Evolutionary conservation across 352 stramenopile genomes (phyloP).

Genomic region (Phytopythium oedochilum): DNA sequence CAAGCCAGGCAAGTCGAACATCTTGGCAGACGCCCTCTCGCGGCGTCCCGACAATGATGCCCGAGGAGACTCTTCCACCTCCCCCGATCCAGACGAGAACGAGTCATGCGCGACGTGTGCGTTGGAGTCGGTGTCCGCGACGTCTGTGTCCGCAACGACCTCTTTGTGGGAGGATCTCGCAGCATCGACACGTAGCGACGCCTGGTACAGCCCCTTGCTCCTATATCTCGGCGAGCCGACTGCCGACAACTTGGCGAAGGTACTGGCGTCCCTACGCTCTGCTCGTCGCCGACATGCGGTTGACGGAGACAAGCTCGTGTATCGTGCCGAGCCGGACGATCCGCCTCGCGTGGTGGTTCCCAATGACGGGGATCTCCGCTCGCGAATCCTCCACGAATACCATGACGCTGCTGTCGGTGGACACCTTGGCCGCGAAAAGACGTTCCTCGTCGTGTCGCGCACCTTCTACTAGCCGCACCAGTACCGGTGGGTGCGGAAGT

Average conservation of each 20-base stretch:
- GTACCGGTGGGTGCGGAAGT: slow-evolving; percentile 15
- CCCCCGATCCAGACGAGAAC: too few species aligned
- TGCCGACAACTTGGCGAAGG: too few species aligned
- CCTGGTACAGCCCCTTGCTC: too few species aligned
- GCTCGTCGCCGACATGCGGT: too few species aligned
- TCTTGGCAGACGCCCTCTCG: slow-evolving; percentile 21
- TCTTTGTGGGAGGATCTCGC: too few species aligned
- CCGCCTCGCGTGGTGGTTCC: slow-evolving; percentile 3
- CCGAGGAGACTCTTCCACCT: too few species aligned
- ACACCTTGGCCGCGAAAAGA: slow-evolving; percentile 17
- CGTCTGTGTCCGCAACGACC: too few species aligned
- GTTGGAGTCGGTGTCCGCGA: background rate
- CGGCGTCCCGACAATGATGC: slow-evolving; percentile 10
- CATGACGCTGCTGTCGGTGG: slow-evolving; percentile 1
- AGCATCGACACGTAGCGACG: too few species aligned
- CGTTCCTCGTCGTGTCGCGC: background rate
- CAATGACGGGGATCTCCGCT: slow-evolving; percentile 13
- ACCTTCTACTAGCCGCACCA: slow-evolving; percentile 12
- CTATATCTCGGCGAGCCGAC: too few species aligned
- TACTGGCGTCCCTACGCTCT: too few species aligned
- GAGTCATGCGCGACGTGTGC: too few species aligned
- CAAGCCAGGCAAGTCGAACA: slow-evolving; percentile 8
- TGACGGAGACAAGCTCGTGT: slow-evolving; percentile 1
- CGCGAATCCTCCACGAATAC: slow-evolving; percentile 7
- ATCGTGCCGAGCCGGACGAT: background rate